A percentile compares a stretch with the other conserved stretches of the same genome.
Evolutionary conservation across 106 monocot species (phyloP).

Genomic region (Dioscorea dumetorum): DNA sequence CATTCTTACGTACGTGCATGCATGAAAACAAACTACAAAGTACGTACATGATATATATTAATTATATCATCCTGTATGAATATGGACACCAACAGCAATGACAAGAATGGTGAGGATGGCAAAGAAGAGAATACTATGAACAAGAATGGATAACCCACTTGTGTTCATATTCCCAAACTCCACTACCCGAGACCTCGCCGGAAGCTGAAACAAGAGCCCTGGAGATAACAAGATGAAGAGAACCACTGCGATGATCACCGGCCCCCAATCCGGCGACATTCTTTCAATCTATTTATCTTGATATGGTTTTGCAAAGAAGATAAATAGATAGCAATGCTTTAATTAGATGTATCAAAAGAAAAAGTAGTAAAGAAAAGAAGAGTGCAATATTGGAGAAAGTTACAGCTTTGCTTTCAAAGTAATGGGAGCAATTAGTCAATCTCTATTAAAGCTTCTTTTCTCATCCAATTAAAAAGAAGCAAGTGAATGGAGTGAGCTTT

Average conservation of each 20-base stretch:
- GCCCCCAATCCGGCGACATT: conserved; percentile 32
- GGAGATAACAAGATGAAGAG: conserved; percentile 37
- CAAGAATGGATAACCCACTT: conserved; percentile 31
- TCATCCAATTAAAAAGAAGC: too few relatives aligned
- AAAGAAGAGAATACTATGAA: conserved; percentile 31
- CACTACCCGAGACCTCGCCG: conserved; percentile 19
- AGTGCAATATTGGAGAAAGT: not conserved
- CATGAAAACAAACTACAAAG: too few relatives aligned
- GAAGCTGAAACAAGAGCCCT: conserved; percentile 33
- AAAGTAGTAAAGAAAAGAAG: not conserved
- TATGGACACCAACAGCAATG: conserved; percentile 29
- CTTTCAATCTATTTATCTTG: not conserved
- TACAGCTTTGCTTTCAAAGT: not conserved
- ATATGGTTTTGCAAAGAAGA: not conserved
- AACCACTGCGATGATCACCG: conserved; percentile 27
- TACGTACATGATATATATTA: not conserved
- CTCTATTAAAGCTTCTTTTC: not conserved
- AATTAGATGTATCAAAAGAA: not conserved
- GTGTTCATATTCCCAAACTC: conserved; percentile 42
- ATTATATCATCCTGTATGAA: conserved; percentile 14
- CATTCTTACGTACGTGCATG: too few relatives aligned
- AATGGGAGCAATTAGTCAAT: not conserved
- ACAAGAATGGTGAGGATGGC: conserved; percentile 25
- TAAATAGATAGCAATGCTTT: not conserved
- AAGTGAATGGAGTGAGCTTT: not conserved